These are phyloP conservation scores for Tricholoma terreum DNA, from an alignment of 768 basidiomycete species.

Conservation along the genomic window DNA sequence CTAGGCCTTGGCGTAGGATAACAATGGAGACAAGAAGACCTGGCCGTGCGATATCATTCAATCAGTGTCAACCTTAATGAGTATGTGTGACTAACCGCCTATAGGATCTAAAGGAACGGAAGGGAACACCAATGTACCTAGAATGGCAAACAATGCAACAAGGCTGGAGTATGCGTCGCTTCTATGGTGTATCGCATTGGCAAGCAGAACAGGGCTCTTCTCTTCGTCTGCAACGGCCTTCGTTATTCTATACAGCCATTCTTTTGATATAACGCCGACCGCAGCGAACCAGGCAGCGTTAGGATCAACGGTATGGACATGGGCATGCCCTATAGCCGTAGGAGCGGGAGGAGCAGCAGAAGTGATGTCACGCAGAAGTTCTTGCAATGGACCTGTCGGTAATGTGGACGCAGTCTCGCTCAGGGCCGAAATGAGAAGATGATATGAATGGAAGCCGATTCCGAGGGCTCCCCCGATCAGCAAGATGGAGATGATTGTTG, in stretches of 20 bases:
- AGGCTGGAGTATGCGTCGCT: conserved; percentile 93
- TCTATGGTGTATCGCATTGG: conserved; percentile 98
- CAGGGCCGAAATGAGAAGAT: conserved; percentile 75
- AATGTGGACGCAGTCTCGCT: conserved; percentile 60
- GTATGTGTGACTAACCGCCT: conserved; percentile 57
- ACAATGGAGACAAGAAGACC: conserved; percentile 88
- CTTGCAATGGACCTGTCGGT: conserved; percentile 61
- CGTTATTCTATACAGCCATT: conserved; percentile 90
- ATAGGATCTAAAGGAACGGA: conserved; percentile 89
- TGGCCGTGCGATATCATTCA: conserved; percentile 23
- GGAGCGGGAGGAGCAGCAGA: conserved; percentile 55
- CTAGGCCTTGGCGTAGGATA: conserved; percentile 76
- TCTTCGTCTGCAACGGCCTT: conserved; percentile 89
- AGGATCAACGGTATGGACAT: conserved; percentile 70
- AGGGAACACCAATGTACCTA: conserved; percentile 86
- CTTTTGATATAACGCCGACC: conserved; percentile 76
- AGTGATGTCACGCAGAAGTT: conserved; percentile 56
- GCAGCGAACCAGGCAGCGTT: conserved; percentile 98
- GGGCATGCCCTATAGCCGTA: conserved; percentile 46
- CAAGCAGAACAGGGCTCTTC: conserved; percentile 84
- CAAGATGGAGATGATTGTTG: conserved; percentile 83
- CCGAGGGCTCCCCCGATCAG: conserved; percentile 82
- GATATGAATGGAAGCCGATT: conserved; percentile 88
- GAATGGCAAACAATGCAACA: conserved; percentile 89
- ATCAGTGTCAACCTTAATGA: neutral